A percentile compares a stretch with the other conserved stretches of the same genome.
phyloP scores from a whole-genome alignment of 257 asterid genomes.

The Ligustrum vulgare region DNA sequence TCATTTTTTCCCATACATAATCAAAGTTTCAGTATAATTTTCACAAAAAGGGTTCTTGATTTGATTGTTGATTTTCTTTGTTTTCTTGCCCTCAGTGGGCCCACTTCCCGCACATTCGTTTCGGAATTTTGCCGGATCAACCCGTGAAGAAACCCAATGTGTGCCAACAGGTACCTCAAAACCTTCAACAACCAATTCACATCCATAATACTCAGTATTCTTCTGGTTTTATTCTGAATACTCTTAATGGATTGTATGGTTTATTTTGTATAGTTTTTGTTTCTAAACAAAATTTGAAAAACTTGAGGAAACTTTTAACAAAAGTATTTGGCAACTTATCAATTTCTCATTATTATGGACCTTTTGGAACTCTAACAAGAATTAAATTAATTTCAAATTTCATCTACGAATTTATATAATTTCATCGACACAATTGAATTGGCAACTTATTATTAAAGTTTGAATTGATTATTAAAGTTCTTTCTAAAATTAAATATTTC shows the following conservation, averaged over 20 bases:
- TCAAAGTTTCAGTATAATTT: neutral
- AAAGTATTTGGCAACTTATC: neutral
- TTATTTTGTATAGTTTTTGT: too few species aligned
- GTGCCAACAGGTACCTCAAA: conserved; percentile 77
- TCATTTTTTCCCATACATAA: neutral
- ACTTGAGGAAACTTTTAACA: neutral
- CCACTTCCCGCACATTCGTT: conserved; percentile 99
- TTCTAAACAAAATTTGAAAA: too few species aligned
- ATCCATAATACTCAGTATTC: too few species aligned
- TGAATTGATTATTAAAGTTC: neutral
- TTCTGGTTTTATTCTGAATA: too few species aligned
- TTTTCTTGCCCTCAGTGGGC: conserved; percentile 77
- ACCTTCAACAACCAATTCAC: too few species aligned
- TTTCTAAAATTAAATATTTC: too few species aligned
- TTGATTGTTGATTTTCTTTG: conserved; percentile 17
- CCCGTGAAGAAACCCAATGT: conserved; percentile 97
- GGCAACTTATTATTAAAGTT: neutral
- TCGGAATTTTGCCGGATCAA: conserved; percentile 98
- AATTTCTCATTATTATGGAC: neutral
- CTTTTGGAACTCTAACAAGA: neutral
- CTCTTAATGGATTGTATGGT: neutral
- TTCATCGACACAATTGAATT: too few species aligned
- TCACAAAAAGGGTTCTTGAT: neutral
- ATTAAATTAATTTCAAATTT: too few species aligned
- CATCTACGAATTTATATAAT: neutral